Base-by-base conservation (phyloP, 2,329 filamentous ascomycete genomes). In the Fusarium paranaense region DNA sequence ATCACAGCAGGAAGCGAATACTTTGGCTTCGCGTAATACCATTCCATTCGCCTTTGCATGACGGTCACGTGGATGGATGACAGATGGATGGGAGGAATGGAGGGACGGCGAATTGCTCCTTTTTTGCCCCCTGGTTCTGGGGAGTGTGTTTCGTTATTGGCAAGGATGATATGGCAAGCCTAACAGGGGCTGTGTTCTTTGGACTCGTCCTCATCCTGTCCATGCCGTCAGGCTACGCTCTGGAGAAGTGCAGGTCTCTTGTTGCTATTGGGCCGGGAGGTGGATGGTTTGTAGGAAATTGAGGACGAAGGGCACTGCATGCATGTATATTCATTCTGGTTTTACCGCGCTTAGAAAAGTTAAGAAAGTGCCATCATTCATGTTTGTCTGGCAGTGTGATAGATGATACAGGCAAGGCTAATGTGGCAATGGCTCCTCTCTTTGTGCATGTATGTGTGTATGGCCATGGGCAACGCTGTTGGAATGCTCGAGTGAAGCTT, bases 1-100 rank as follows among this genome's bases (percentile, higher is more conserved):
- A 98, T 99, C 83, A 99, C 97, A n/a, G 93, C 95, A 76, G 97
- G 97, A 77, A 97, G 95, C 86, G 96, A 98, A 83, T 98, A 93
- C 83, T 99, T 99, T 83, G 97, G 97, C 71, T 98, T 99, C 84
- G 96, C 97, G 78, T 98, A 93, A 77, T 61, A 52, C 72, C 56
- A 58, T 71, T 65, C 38, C 56, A 58, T 71, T 65, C 38, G 70
- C 33, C 62, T 71, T 68, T 75, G 71, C 68, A 77, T 75, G 70
- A 56, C 66, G 66, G 69, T 71, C 66, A 67, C 50, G 69, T 58
- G 56, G 60, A 65, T 68, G 64, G 38, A 37, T 47, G 58, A 72
- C 75, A 71, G 73, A 77, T 40, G 64, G 52, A 70, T 65, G 67
- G 66, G 60, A 20, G 42, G 47, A 65, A 67, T 25, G 40, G 57